Evolutionary conservation across 1,284 basidiomycete species (phyloP).

Genomic region (Pisolithus thermaeus): DNA sequence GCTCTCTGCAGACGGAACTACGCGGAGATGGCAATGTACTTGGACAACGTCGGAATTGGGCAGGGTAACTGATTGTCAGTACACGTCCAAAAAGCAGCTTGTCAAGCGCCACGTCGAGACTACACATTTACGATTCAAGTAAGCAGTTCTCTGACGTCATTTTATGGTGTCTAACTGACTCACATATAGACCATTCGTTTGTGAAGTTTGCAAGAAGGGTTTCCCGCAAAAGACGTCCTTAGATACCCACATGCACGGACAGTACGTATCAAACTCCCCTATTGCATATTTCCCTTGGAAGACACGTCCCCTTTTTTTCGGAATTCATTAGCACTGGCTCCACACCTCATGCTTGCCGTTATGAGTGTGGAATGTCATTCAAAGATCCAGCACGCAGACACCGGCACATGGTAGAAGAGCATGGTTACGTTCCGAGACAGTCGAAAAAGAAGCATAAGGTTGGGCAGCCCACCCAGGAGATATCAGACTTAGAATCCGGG

Average conservation of each 20-base stretch:
- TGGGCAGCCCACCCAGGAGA: constrained; percentile 21
- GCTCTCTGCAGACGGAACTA: constrained; percentile 28
- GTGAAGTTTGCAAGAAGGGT: constrained; percentile 47
- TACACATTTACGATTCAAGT: constrained; percentile 58
- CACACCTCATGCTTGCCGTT: constrained; percentile 50
- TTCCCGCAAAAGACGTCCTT: constrained; percentile 59
- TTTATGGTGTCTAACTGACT: constrained; percentile 9
- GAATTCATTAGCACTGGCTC: constrained; percentile 42
- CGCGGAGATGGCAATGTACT: constrained; percentile 33
- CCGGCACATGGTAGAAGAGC: constrained; percentile 50
- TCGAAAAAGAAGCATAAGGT: constrained; percentile 39
- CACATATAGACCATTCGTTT: constrained; percentile 43
- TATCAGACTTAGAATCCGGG: constrained; percentile 22
- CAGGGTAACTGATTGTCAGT: constrained; percentile 39
- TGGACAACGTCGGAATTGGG: constrained; percentile 30
- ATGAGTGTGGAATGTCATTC: constrained; percentile 46
- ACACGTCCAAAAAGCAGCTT: constrained; percentile 56
- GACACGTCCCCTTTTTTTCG: constrained; percentile 5
- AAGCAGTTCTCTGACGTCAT: constrained; percentile 19
- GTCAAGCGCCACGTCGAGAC: constrained; percentile 65
- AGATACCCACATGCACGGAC: constrained; percentile 55
- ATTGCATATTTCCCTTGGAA: neutral
- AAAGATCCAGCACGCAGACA: constrained; percentile 60
- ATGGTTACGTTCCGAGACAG: constrained; percentile 45
- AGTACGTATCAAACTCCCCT: constrained; percentile 37